Base-by-base conservation (phyloP, 306 rosid genomes). In the Fagus crenata region DNA sequence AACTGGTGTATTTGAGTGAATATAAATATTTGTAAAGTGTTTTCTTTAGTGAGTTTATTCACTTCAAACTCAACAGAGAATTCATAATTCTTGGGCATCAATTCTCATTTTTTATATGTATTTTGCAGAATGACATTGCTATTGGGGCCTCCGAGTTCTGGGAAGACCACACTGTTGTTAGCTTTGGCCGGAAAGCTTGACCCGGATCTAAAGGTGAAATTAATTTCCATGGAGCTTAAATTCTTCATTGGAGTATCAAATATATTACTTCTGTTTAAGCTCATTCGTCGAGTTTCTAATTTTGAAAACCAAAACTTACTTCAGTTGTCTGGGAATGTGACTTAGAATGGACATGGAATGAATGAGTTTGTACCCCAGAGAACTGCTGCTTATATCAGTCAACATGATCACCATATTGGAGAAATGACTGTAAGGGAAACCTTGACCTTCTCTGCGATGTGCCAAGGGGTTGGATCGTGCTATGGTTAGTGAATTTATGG, bases 351-450 rank as follows among this genome's bases (percentile, higher is more conserved):
- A 4, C 92, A 84, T 64, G 85, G 61, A 55, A 84, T 91, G 93
- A 78, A 84, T 68, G 96, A 92, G 84, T 92, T 92, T 87, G 90
- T 90, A 6, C 89, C 95, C 0, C 90, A 90, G 69, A 88, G 92
- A 82, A 90, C 97, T 41, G 83, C 95, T 22, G 96, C 97, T 2
- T 92, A 92, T 76, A 88, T 90, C 18, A 84, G 89, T 78, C 97
- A 92, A 83, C 39, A 89, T 83, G 97, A 92, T 86, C 85, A 88
- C 78, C 97, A 90, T 55, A 53, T 87, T 33, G 92, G 89, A 72
- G 91, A 88, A 72, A 76, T 92, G 92, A 92, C 97, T 1, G 97
- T 92, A 1, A 83, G 97, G 83, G 96, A 92, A 81, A 92, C 97
- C 53, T 72, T 92, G 84, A 89, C 85, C 37, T 92, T 92, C 86